Evolutionary conservation across 164 flowering plant species (phyloP).

Genomic region (Amborella trichopoda): DNA sequence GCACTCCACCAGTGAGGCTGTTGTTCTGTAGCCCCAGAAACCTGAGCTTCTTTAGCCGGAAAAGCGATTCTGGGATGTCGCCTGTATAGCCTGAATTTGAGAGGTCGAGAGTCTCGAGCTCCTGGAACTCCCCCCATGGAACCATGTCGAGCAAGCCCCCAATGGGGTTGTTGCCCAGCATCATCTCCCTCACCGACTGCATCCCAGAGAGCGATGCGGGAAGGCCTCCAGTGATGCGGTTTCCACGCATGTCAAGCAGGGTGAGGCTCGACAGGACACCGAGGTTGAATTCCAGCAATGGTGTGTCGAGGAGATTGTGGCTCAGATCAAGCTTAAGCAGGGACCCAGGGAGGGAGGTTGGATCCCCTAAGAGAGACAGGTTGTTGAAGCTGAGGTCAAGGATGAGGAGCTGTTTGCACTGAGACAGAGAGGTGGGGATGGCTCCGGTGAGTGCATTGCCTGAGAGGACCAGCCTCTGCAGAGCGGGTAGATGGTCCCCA

Average conservation of each 20-base stretch:
- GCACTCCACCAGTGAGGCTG: conserved; percentile 45
- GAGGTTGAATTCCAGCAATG: conserved; percentile 39
- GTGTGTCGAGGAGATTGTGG: conserved; percentile 41
- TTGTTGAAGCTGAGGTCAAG: conserved; percentile 64
- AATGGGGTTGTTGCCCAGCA: conserved; percentile 57
- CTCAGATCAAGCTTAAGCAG: conserved; percentile 84
- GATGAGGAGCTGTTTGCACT: conserved; percentile 40
- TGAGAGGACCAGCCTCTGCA: conserved; percentile 44
- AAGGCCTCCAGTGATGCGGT: conserved; percentile 63
- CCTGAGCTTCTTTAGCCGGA: conserved; percentile 40
- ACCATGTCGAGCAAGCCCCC: conserved; percentile 43
- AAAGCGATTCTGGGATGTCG: conserved; percentile 48
- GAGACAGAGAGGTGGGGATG: conserved; percentile 41
- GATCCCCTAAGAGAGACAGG: conserved; percentile 53
- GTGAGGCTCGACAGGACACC: conserved; percentile 52
- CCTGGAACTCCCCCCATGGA: conserved; percentile 39
- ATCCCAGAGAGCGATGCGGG: conserved; percentile 33
- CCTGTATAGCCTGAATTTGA: conserved; percentile 49
- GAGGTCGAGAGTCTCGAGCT: conserved; percentile 48
- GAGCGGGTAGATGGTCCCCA: conserved; percentile 27
- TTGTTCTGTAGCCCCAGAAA: conserved; percentile 66
- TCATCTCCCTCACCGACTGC: conserved; percentile 54
- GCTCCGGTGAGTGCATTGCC: conserved; percentile 39
- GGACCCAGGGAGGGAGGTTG: conserved; percentile 49
- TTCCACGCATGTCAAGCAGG: conserved; percentile 62